These are phyloP conservation scores for Ambrosiella cleistominuta DNA, from an alignment of 2,329 filamentous ascomycete genomes.

Conservation along the genomic window DNA sequence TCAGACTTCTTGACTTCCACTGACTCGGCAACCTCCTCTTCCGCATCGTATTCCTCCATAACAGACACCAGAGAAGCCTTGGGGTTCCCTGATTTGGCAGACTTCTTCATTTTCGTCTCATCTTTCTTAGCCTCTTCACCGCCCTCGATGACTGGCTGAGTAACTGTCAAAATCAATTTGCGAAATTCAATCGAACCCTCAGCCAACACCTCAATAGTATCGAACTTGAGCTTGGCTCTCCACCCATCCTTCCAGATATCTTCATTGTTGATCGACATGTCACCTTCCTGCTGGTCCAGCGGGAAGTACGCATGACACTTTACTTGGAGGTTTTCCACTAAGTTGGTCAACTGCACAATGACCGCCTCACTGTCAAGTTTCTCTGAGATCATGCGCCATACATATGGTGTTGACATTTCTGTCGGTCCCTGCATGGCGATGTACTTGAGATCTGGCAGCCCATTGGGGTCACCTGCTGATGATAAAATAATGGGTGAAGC, in stretches of 20 bases:
- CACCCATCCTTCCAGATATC: slow-evolving; percentile 51
- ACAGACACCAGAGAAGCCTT: not conserved
- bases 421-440: slow-evolving; percentile 94
- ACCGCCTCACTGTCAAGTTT: slow-evolving; percentile 56
- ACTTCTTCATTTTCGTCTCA: not conserved
- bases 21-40: not conserved
- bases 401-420: slow-evolving; percentile 53
- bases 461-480: slow-evolving; percentile 22
- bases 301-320: slow-evolving; percentile 91
- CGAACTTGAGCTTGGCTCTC: slow-evolving; percentile 50
- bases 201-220: slow-evolving; percentile 37
- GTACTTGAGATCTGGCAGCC: slow-evolving; percentile 38
- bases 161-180: slow-evolving; percentile 44
- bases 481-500: slow-evolving; percentile 51
- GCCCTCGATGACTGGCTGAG: slow-evolving; percentile 18
- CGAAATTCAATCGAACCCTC: slow-evolving; percentile 53
- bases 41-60: not conserved
- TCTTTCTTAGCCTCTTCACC: not conserved
- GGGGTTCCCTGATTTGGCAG: not conserved
- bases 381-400: slow-evolving; percentile 92
- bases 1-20: no score
- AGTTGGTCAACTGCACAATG: slow-evolving; percentile 88
- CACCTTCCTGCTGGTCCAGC: slow-evolving; percentile 31
- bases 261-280: slow-evolving; percentile 41
- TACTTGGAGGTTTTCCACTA: slow-evolving; percentile 56